Evolutionary conservation across 78 protist species (phyloP), one percentile per base, ranked within the genome.

Genomic region (Speleostelium caveatum): DNA sequence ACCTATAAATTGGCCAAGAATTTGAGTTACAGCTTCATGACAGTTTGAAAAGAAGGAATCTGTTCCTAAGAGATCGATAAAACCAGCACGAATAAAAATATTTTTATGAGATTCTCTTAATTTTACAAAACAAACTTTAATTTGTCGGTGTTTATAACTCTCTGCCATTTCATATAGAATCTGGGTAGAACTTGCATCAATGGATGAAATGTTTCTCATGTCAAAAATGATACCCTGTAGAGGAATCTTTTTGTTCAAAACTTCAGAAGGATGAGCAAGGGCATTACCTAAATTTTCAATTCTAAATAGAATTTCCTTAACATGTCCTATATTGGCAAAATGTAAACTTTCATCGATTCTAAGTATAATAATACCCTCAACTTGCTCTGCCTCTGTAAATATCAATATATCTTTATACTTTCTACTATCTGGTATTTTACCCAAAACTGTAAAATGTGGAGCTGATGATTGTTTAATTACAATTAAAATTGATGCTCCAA

Each of bases 281-380:
- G 91, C 91, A 56, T 35, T 55, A 33, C 91, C 91, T n/a, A 83
- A 42, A n/a, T 88, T 76, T 45, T 88, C 94, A 59, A 88, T 71
- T 38, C 87, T 49, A 26, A 62, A 73, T 21, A 88, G 53, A 17
- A 88, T 76, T 35, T 88, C 94, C 30, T 78, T 69, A 26, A 88
- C 79, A n/a, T 88, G 94, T 8, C 94, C 94, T 33, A 88, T 55
- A 22, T 88, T 88, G 10, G 94, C 77, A 17, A 88, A 88, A 41
- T 74, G 67, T 6, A 88, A 32, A 19, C 59, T 28, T 36, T 88
- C 94, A 17, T 88, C 94, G 63, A 88, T 26, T 22, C 94, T 35
- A 71, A 88, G 63, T 3, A 88, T 69, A 3, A 88, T 41, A 0
- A 88, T 14, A 10, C 94, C 87, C 28, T 86, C 86, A 24, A 86